phyloP scores from a whole-genome alignment of 192 early-diverging fungal genomes.

The Pecoramyces ruminantium region DNA sequence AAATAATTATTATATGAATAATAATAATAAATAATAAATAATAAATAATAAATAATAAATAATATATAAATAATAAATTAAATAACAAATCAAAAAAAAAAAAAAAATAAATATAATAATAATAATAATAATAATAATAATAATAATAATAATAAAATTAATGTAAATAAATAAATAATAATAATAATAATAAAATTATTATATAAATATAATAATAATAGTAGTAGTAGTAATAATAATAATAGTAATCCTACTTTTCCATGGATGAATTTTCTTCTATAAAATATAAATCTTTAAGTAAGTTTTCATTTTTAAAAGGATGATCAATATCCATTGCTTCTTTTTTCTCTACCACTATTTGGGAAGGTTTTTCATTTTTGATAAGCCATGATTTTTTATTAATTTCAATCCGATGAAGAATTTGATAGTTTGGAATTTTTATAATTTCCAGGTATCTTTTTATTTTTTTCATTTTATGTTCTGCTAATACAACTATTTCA shows the following conservation, averaged over 20 bases:
- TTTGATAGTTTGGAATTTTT: neutral
- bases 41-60: no score
- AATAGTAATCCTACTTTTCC: neutral
- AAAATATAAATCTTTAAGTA: neutral
- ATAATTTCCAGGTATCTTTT: neutral
- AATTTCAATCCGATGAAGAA: neutral
- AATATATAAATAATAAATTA: no score
- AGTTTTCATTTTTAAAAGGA: neutral
- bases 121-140: no score
- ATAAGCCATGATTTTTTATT: neutral
- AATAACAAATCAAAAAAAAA: no score
- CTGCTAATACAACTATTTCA: neutral
- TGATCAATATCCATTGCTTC: neutral
- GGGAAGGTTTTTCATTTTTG: neutral
- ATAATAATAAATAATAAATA: no score
- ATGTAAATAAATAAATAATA: no score
- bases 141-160: no score
- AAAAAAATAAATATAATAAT: no score
- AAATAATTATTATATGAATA: no score
- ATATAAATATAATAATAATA: no score
- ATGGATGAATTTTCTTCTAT: neutral
- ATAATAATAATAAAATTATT: no score
- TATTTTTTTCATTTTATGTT: neutral
- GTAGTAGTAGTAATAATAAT: no score
- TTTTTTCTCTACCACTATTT: neutral